phyloP scores from a whole-genome alignment of 192 early-diverging fungal species.

The Umbelopsis ramanniana region DNA sequence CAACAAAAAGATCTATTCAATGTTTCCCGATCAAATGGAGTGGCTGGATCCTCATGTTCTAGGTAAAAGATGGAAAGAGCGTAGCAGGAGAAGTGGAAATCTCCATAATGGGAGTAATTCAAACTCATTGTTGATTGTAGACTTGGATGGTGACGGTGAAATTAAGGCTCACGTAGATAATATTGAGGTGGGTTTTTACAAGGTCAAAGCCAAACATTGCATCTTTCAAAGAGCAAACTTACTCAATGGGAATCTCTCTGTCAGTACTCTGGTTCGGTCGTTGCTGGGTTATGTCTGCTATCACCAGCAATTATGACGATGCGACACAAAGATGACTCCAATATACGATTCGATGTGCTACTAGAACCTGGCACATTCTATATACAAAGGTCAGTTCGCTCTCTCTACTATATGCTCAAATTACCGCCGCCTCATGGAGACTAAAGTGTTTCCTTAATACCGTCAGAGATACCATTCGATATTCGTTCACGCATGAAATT shows the following conservation, averaged over 20 bases:
- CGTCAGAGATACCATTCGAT: slow-evolving; percentile 62
- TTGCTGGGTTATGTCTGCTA: slow-evolving; percentile 75
- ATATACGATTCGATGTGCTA: slow-evolving; percentile 60
- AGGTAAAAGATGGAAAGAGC: slow-evolving; percentile 14
- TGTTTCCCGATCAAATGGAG: slow-evolving; percentile 56
- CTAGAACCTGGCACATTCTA: slow-evolving; percentile 72
- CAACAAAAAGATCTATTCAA: slow-evolving; percentile 58
- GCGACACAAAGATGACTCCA: slow-evolving; percentile 64
- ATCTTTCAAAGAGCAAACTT: background rate
- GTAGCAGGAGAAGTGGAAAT: too few relatives aligned
- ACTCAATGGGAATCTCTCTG: background rate
- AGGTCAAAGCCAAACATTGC: background rate
- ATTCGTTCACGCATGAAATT: slow-evolving; percentile 83
- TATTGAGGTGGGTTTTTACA: slow-evolving; percentile 52
- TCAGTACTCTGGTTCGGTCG: slow-evolving; percentile 65
- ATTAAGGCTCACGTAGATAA: slow-evolving; percentile 88
- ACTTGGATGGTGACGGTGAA: slow-evolving; percentile 70
- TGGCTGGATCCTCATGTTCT: slow-evolving; percentile 84
- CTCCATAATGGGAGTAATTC: too few relatives aligned
- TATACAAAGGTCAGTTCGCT: slow-evolving; percentile 60
- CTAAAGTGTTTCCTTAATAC: background rate
- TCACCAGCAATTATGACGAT: slow-evolving; percentile 76
- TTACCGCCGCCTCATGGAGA: background rate
- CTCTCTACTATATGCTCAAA: too few relatives aligned
- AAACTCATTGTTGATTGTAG: slow-evolving; percentile 30